phyloP scores from a whole-genome alignment of 305 asterid species.

The Solanum hybrid region DNA sequence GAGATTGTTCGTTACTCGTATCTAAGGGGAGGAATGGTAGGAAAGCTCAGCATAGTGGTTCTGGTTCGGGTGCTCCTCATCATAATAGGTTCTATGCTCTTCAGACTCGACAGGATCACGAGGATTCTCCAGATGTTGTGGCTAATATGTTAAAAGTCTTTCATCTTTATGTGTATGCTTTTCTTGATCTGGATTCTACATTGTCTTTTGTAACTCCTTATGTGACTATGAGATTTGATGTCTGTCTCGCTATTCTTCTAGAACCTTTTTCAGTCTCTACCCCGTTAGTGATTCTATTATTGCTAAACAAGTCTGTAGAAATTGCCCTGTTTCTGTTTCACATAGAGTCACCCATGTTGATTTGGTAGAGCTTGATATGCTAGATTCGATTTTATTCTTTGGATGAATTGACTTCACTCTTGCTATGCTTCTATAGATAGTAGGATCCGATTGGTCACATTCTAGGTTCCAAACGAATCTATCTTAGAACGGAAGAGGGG shows the following conservation, averaged over 20 bases:
- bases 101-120: background rate
- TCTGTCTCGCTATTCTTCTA: background rate
- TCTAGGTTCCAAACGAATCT: background rate
- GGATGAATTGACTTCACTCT: background rate
- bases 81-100: background rate
- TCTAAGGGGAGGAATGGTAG: background rate
- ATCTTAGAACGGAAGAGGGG: background rate
- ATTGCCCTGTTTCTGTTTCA: background rate
- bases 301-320: background rate
- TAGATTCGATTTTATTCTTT: background rate
- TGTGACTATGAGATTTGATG: background rate
- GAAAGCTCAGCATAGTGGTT: background rate
- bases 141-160: background rate
- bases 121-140: background rate
- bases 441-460: background rate
- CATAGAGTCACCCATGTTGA: background rate
- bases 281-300: background rate
- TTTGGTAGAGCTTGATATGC: background rate
- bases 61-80: background rate
- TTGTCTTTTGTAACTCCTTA: background rate
- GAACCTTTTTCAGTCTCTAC: background rate
- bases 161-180: background rate
- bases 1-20: background rate
- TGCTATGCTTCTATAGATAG: background rate
- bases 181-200: background rate